Conservation (phyloP, 2,329 filamentous ascomycete genomes). For the Ophiostoma pallidulum region DNA sequence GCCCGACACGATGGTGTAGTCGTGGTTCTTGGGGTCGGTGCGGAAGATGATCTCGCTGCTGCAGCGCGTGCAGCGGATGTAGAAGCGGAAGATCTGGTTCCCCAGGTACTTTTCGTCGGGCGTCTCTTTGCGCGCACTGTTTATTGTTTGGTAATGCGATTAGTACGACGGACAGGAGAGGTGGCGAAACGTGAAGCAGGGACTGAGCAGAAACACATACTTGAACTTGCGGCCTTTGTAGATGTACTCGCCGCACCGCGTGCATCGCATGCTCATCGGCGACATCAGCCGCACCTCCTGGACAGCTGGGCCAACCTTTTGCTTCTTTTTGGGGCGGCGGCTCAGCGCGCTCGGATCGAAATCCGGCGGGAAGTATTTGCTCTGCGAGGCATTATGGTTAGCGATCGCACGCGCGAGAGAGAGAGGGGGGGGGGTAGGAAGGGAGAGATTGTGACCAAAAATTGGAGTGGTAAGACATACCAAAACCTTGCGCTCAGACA, state of each 20-base stretch:
- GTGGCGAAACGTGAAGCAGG: not conserved
- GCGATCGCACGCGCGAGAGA: not conserved
- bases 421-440: not conserved
- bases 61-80: constrained; percentile 83
- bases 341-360: constrained; percentile 82
- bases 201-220: not conserved
- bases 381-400: constrained; percentile 2
- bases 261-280: constrained; percentile 71
- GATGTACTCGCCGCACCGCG: constrained; percentile 25
- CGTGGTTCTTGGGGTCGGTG: constrained; percentile 90
- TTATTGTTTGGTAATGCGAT: no score
- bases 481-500: constrained; percentile 37
- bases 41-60: constrained; percentile 82
- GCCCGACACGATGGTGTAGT: constrained; percentile 63
- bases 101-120: constrained; percentile 82
- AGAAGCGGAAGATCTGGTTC: constrained; percentile 83
- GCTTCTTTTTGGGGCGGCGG: constrained; percentile 45
- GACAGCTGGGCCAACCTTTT: constrained; percentile 63
- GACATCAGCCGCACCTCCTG: constrained; percentile 88
- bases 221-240: constrained; percentile 78
- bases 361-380: constrained; percentile 50
- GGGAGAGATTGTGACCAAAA: no score
- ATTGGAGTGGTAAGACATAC: constrained; percentile 12
- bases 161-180: no score
- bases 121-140: constrained; percentile 72